Conservation (phyloP, 1,284 basidiomycete genomes). For the Baeospora myosura region DNA sequence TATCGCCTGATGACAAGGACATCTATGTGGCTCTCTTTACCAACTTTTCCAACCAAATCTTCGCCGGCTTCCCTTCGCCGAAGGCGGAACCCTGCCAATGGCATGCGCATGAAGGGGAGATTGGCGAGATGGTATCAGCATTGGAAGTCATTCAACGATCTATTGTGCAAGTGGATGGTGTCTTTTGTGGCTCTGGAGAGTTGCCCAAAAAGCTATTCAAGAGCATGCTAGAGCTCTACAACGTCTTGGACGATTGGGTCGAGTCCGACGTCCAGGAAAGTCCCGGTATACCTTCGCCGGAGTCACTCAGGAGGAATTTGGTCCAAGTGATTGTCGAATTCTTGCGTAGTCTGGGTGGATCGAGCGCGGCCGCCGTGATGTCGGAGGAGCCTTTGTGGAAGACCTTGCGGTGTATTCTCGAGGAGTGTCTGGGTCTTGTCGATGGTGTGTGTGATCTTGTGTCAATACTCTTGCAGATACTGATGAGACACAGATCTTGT, state of each 20-base stretch:
- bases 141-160: slow-evolving; percentile 47
- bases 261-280: slow-evolving; percentile 31
- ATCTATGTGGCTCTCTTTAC: slow-evolving; percentile 40
- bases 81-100: slow-evolving; percentile 41
- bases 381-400: slow-evolving; percentile 35
- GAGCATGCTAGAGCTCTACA: slow-evolving; percentile 44
- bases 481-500: not conserved
- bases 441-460: slow-evolving; percentile 31
- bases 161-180: slow-evolving; percentile 38
- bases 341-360: too few relatives aligned
- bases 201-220: slow-evolving; percentile 42
- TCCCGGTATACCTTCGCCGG: slow-evolving; percentile 31
- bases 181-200: slow-evolving; percentile 38
- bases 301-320: slow-evolving; percentile 29
- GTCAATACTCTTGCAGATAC: not conserved
- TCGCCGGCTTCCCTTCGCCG: slow-evolving; percentile 41
- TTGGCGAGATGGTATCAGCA: slow-evolving; percentile 44
- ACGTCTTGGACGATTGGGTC: slow-evolving; percentile 51
- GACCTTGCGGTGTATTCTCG: slow-evolving; percentile 34
- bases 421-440: slow-evolving; percentile 34
- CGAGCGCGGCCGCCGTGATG: too few relatives aligned
- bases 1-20: too few relatives aligned
- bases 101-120: slow-evolving; percentile 49
- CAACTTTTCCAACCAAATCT: slow-evolving; percentile 44
- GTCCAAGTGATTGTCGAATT: slow-evolving; percentile 27